Percentiles rank a stretch among this genome's conserved stretches.
Evolutionary conservation across 768 basidiomycete species (phyloP).

Genomic region (Tubosaeta brunneosetosa): DNA sequence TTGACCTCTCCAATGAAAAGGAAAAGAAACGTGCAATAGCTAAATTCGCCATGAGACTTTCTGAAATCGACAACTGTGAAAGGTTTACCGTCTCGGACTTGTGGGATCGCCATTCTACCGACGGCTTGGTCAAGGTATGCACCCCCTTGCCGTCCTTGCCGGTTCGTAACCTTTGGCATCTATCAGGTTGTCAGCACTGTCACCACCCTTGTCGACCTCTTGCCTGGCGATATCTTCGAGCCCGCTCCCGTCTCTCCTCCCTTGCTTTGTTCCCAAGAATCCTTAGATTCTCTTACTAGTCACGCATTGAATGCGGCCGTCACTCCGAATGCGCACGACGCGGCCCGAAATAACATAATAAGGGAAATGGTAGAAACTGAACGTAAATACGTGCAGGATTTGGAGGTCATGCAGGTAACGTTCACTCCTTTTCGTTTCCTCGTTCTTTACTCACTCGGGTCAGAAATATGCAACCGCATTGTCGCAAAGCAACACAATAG

Average conservation of each 20-base stretch:
- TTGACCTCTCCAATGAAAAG: slow-evolving; percentile 71
- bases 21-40: slow-evolving; percentile 88
- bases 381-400: slow-evolving; percentile 92
- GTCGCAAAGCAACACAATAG: slow-evolving; percentile 76
- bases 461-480: slow-evolving; percentile 89
- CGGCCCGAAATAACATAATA: slow-evolving; percentile 71
- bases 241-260: slow-evolving; percentile 56
- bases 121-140: slow-evolving; percentile 90
- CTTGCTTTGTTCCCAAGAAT: slow-evolving; percentile 50
- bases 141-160: not conserved
- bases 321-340: slow-evolving; percentile 55
- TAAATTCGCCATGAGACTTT: slow-evolving; percentile 86
- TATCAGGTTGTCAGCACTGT: slow-evolving; percentile 85
- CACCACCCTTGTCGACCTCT: slow-evolving; percentile 71
- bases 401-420: slow-evolving; percentile 92
- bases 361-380: slow-evolving; percentile 93
- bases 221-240: slow-evolving; percentile 68
- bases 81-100: slow-evolving; percentile 90
- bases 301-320: slow-evolving; percentile 39
- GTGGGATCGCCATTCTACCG: slow-evolving; percentile 85
- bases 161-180: not conserved
- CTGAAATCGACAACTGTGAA: slow-evolving; percentile 63
- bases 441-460: slow-evolving; percentile 11
- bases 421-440: not conserved
- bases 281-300: slow-evolving; percentile 51